phyloP scores from a whole-genome alignment of 768 basidiomycete genomes.

The Termitomyces sp. region DNA sequence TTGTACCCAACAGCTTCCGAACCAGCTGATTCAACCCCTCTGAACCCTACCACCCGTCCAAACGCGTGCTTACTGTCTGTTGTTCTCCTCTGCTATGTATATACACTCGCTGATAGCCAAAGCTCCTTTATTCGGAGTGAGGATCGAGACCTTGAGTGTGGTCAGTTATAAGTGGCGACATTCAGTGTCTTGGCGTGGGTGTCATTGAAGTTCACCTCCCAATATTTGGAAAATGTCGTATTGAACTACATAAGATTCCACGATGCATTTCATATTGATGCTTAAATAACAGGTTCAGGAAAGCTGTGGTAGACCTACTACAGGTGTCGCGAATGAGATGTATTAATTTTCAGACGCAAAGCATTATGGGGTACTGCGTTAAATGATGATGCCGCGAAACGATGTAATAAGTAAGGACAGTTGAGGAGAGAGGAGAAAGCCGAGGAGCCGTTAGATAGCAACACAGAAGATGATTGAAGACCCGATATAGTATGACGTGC shows the following conservation, averaged over 20 bases:
- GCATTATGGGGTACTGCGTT: conserved; percentile 16
- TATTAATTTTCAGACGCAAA: conserved; percentile 7
- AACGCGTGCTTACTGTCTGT: too few species aligned
- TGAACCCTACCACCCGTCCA: conserved; percentile 7
- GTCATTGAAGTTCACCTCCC: conserved; percentile 49
- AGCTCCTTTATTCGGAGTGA: too few species aligned
- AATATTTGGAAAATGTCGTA: too few species aligned
- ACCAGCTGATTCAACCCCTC: conserved; percentile 12
- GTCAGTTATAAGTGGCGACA: too few species aligned
- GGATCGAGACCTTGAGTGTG: too few species aligned
- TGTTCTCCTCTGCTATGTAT: too few species aligned
- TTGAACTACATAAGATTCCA: too few species aligned
- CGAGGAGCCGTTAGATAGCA: conserved; percentile 30
- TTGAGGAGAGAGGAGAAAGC: conserved; percentile 3
- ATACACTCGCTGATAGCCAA: too few species aligned
- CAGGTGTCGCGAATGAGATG: not conserved
- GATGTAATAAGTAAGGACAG: conserved; percentile 8
- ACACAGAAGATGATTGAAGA: conserved; percentile 20
- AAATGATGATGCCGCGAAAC: conserved; percentile 10
- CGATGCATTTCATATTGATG: not conserved
- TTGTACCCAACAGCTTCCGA: conserved; percentile 41
- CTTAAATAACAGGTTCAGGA: not conserved
- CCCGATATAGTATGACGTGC: conserved; percentile 14
- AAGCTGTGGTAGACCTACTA: not conserved
- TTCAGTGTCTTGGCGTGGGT: conserved; percentile 39